Conservation (phyloP, 1,139 yeast genomes). For the Pichia cactophila region DNA sequence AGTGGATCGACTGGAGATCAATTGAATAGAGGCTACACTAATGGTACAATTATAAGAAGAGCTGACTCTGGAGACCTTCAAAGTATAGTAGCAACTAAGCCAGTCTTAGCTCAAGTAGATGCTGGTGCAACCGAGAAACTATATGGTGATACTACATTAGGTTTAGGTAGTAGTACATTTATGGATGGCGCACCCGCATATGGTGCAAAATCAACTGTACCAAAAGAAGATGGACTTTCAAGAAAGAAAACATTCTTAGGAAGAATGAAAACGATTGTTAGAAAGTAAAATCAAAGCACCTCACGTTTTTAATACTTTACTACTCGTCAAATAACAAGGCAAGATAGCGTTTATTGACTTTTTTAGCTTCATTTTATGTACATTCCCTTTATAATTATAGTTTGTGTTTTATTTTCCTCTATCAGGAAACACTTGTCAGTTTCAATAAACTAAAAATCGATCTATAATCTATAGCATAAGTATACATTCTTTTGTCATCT, state of each 20-base stretch:
- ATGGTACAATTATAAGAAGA: conserved; percentile 25
- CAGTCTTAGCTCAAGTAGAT: conserved; percentile 61
- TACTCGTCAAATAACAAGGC: not conserved
- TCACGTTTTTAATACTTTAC: not conserved
- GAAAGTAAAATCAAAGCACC: conserved; percentile 8
- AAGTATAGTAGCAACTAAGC: conserved; percentile 29
- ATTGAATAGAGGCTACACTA: conserved; percentile 18
- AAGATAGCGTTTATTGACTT: not conserved
- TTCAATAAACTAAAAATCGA: not conserved
- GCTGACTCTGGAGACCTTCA: conserved; percentile 21
- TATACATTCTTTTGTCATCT: not conserved
- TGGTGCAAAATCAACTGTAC: conserved; percentile 32
- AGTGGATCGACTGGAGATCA: conserved; percentile 11
- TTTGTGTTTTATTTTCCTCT: not conserved
- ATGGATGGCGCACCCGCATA: conserved; percentile 97
- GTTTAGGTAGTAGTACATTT: conserved; percentile 87
- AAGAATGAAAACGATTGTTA: conserved; percentile 71
- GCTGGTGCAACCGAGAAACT: conserved; percentile 55
- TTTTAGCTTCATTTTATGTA: not conserved
- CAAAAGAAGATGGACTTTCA: conserved; percentile 31
- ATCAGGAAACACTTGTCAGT: too few relatives aligned
- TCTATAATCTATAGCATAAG: not conserved
- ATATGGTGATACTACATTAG: conserved; percentile 80
- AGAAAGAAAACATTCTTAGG: conserved; percentile 77
- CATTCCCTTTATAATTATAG: not conserved